Percentiles rank a stretch among this genome's conserved stretches.
Conservation (phyloP, 345 rosid genomes). For the Abelmoschus esculentus region DNA sequence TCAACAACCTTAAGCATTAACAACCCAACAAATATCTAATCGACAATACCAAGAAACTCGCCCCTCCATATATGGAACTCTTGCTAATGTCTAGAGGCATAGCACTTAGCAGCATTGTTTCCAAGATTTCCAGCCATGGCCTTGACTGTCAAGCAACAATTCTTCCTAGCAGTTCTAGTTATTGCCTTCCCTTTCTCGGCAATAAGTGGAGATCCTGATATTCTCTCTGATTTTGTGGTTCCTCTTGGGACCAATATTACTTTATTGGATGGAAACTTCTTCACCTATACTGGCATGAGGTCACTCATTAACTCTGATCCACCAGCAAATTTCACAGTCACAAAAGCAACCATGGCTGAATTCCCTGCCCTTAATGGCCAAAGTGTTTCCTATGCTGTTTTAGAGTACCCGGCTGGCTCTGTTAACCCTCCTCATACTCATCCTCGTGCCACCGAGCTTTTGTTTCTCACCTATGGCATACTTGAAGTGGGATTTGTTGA, state of each 20-base stretch:
- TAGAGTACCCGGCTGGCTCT: background rate
- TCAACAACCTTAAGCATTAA: background rate
- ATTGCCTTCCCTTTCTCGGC: background rate
- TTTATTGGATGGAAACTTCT: background rate
- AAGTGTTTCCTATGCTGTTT: conserved; percentile 8
- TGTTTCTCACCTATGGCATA: background rate
- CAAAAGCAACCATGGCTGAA: conserved; percentile 11
- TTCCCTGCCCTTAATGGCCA: conserved; percentile 14
- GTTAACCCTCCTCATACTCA: conserved; percentile 13
- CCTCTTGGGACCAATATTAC: background rate
- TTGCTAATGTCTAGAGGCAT: background rate
- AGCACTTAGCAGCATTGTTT: background rate
- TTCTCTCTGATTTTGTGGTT: background rate
- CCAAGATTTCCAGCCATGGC: background rate
- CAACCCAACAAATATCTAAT: background rate
- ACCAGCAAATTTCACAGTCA: background rate
- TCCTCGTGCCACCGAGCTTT: background rate
- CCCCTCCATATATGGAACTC: background rate
- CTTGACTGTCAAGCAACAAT: background rate
- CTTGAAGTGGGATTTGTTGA: conserved; percentile 9
- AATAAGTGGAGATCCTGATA: conserved; percentile 3
- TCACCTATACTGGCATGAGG: conserved; percentile 5
- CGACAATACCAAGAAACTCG: background rate
- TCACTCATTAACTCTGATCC: background rate
- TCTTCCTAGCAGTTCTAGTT: background rate